Conservation (phyloP, 371 early-diverging fungal genomes). For the Apophysomyces elegans region DNA sequence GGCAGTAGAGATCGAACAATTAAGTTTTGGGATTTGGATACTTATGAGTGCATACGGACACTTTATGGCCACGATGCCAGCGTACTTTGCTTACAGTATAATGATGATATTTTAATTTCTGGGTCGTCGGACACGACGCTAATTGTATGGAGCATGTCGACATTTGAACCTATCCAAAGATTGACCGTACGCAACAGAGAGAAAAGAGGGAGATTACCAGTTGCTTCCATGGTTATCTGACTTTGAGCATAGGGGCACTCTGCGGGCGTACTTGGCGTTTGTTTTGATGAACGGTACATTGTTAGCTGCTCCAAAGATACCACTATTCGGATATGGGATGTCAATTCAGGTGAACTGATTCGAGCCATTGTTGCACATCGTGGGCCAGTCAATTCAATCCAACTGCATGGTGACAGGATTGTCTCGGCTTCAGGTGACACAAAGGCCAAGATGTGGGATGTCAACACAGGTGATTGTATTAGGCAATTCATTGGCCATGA, state of each 20-base stretch:
- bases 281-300: slow-evolving; percentile 74
- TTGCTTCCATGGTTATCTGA: slow-evolving; percentile 1
- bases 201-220: neutral
- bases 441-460: slow-evolving; percentile 88
- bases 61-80: slow-evolving; percentile 88
- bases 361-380: slow-evolving; percentile 80
- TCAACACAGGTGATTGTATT: slow-evolving; percentile 68
- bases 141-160: slow-evolving; percentile 85
- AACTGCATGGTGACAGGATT: slow-evolving; percentile 67
- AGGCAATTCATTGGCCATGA: slow-evolving; percentile 74
- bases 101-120: slow-evolving; percentile 80
- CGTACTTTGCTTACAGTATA: slow-evolving; percentile 89
- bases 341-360: slow-evolving; percentile 55
- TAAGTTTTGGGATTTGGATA: slow-evolving; percentile 77
- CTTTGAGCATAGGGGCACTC: slow-evolving; percentile 61
- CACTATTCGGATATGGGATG: slow-evolving; percentile 89
- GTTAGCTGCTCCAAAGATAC: slow-evolving; percentile 94
- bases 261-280: slow-evolving; percentile 79
- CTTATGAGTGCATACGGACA: slow-evolving; percentile 64
- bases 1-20: slow-evolving; percentile 94
- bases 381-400: slow-evolving; percentile 91
- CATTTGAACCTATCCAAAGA: slow-evolving; percentile 44
- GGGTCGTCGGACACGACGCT: slow-evolving; percentile 92
- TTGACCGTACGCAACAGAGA: slow-evolving; percentile 34
- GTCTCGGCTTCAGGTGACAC: slow-evolving; percentile 92